A percentile compares a stretch with the other conserved stretches of the same genome.
phyloP scores from a whole-genome alignment of 2,329 filamentous ascomycete genomes.

The Phialophora chinensis region DNA sequence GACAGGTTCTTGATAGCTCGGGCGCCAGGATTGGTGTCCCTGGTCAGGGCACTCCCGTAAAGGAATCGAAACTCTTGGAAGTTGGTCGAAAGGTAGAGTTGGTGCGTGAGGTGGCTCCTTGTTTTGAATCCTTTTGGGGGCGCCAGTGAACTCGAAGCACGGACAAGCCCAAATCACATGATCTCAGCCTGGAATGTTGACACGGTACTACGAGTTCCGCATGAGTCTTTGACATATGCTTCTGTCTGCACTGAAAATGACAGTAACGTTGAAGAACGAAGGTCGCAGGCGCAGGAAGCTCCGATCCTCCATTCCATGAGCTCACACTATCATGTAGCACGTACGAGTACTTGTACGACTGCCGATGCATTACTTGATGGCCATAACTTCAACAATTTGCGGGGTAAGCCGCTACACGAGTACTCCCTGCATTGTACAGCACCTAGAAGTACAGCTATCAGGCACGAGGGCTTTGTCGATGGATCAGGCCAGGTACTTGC shows the following conservation, averaged over 20 bases:
- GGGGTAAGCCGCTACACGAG: conserved; percentile 16
- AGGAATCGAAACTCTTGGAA: background rate
- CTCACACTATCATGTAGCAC: background rate
- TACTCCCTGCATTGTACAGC: no score
- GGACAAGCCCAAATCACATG: background rate
- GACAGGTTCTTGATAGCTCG: conserved; percentile 13
- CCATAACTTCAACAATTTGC: background rate
- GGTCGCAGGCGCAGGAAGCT: background rate
- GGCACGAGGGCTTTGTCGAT: background rate
- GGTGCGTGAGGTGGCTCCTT: background rate
- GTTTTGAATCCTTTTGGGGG: conserved; percentile 4
- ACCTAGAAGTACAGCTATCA: background rate
- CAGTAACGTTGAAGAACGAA: background rate
- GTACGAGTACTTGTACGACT: background rate
- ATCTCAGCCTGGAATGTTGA: background rate
- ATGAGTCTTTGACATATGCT: background rate
- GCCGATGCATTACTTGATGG: background rate
- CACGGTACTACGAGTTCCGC: background rate
- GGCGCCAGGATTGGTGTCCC: background rate
- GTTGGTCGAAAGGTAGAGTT: background rate
- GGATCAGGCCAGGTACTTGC: conserved; percentile 7
- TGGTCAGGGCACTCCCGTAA: background rate
- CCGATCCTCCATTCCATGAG: background rate
- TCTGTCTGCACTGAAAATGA: background rate
- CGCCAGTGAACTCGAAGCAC: background rate